Conservation (phyloP, 176 grass and related monocot species). For the Carex myosuroides region DNA sequence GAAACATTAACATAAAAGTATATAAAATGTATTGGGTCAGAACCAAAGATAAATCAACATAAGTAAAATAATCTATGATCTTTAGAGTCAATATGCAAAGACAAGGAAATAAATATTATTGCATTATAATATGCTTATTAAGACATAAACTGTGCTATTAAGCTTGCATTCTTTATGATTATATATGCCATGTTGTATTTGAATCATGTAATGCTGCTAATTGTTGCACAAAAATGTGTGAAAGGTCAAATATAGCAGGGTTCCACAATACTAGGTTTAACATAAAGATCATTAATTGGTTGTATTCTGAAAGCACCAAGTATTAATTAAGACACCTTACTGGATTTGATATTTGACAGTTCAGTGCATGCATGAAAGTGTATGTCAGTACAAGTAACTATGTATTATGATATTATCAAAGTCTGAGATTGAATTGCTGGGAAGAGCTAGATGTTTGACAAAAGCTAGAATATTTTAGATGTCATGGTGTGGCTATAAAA, state of each 20-base stretch:
- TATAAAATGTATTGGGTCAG: background rate
- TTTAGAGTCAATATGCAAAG: background rate
- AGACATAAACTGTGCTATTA: background rate
- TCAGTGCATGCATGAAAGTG: background rate
- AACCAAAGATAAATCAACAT: background rate
- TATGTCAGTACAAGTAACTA: background rate
- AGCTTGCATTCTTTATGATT: background rate
- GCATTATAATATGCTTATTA: background rate
- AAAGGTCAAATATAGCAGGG: background rate
- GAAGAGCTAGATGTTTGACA: background rate
- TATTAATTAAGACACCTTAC: background rate
- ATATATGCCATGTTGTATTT: background rate
- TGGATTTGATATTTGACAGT: background rate
- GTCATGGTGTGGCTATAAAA: background rate
- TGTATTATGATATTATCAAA: background rate
- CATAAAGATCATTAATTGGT: background rate
- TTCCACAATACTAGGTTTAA: background rate
- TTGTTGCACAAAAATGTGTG: background rate
- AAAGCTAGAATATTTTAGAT: background rate
- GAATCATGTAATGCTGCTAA: background rate
- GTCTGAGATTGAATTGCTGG: background rate
- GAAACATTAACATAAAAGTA: constrained; percentile 3
- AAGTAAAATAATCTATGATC: too few species aligned
- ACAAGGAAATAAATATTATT: background rate
- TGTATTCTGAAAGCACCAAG: background rate